Conservation (phyloP, 148 eudicot genomes). For the Cornus florida region DNA sequence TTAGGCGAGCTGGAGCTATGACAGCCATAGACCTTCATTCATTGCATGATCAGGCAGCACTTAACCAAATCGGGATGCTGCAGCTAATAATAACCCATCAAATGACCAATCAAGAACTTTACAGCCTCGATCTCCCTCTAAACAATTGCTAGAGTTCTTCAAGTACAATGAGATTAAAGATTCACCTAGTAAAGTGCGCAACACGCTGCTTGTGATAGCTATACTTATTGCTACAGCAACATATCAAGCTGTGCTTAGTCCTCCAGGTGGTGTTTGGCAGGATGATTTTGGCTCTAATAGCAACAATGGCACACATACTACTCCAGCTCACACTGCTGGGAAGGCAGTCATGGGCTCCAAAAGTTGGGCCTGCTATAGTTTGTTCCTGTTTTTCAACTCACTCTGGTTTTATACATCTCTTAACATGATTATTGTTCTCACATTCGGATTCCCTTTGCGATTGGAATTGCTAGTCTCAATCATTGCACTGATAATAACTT, state of each 20-base stretch:
- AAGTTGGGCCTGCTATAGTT: conserved; percentile 7
- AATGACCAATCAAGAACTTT: neutral
- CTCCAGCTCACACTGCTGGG: too few relatives aligned
- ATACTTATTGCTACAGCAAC: too few relatives aligned
- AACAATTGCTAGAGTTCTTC: neutral
- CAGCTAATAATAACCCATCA: neutral
- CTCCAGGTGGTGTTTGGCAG: too few relatives aligned
- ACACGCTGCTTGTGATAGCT: too few relatives aligned
- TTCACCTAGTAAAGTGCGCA: too few relatives aligned
- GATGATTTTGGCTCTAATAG: too few relatives aligned
- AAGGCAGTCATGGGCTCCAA: too few relatives aligned
- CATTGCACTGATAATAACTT: conserved; percentile 35
- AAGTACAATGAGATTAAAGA: too few relatives aligned
- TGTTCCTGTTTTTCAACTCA: conserved; percentile 42
- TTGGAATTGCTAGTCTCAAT: conserved; percentile 40
- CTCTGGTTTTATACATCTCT: conserved; percentile 46
- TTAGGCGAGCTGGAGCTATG: conserved; percentile 29
- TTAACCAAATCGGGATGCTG: neutral
- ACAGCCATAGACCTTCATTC: conserved; percentile 14
- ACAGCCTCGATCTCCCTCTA: neutral
- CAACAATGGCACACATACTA: too few relatives aligned
- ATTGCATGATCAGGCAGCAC: too few relatives aligned
- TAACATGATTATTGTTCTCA: conserved; percentile 40
- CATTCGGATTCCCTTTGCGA: conserved; percentile 44
- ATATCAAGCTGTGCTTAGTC: too few relatives aligned